Base-by-base conservation (phyloP, 106 monocot species). In the Allium sativum region DNA sequence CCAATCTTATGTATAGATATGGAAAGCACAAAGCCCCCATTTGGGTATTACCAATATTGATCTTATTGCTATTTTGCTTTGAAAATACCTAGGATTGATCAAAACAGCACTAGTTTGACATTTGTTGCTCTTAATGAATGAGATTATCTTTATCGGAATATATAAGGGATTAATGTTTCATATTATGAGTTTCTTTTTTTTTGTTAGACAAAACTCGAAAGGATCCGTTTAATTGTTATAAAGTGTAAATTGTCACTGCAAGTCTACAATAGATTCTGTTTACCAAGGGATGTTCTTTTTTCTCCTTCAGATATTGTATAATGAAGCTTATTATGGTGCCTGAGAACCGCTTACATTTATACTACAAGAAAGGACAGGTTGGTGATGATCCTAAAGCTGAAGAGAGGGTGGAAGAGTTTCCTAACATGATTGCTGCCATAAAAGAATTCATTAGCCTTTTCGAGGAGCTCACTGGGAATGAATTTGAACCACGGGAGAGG, bases 401-500 rank as follows among this genome's bases (percentile, higher is more conserved):
- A 66, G 90, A 85, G 61, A 69, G 85, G 51, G 77, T 86, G 1
- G 79, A 83, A 58, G 85, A 90, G 53, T 80, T 53, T 69, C 44
- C 17, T 6, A 69, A 66, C 47, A 61, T 61, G 1, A 68, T 67
- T 50, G 73, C 66, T 66, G 78, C 85, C 12, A 45, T 85, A 42
- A 75, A 74, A 18, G 90, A 90, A 44, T 85, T 90, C 46, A 68
- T 73, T 22, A 45, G 67, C 10, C 65, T 84, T 10, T 84, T 84
- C 45, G 67, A 76, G 64, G 76, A 76, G 56, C 14, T 84, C 15
- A 84, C 84, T 18, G 80, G 75, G 9, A 88, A 84, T 65, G 77
- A 80, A 31, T 88, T 88, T 21, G 80, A 88, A 53, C 72, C 74
- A 40, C 82, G 90, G 85, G 85, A 85, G 62, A 85, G 82, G 56